These are phyloP conservation scores for Monilinia fructigena DNA, from an alignment of 2,329 filamentous ascomycete genomes.

Conservation along the genomic window DNA sequence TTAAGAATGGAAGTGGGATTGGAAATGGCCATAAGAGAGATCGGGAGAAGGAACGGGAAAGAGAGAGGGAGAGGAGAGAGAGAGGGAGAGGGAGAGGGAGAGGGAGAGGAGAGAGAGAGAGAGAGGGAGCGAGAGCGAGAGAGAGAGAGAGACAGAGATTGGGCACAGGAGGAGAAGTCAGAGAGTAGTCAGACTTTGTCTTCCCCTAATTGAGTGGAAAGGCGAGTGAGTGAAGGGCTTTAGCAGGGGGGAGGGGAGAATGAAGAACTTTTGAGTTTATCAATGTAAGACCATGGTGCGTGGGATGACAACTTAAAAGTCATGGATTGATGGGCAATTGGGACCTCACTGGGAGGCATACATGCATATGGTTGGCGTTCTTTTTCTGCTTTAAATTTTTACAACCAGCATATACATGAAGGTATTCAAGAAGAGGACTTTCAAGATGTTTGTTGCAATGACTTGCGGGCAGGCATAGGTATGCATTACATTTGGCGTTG, in stretches of 20 bases:
- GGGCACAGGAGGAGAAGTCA: conserved; percentile 18
- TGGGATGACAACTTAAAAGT: not conserved
- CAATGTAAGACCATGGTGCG: conserved; percentile 13
- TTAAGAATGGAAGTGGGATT: conserved; percentile 17
- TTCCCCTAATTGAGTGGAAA: conserved; percentile 15
- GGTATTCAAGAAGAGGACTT: not conserved
- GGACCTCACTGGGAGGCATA: conserved; percentile 9
- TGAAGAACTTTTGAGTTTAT: conserved; percentile 6
- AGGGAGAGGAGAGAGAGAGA: not conserved
- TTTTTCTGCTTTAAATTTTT: not conserved
- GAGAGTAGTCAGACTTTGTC: conserved; percentile 24
- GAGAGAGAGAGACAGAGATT: conserved; percentile 8
- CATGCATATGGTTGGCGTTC: conserved; percentile 15
- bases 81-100: no score
- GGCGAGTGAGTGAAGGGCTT: not conserved
- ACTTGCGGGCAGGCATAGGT: not conserved
- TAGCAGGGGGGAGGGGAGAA: not conserved
- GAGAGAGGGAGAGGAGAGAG: not conserved
- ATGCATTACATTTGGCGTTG: not conserved
- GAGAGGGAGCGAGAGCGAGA: not conserved
- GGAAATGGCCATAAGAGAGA: conserved; percentile 7
- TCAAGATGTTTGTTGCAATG: not conserved
- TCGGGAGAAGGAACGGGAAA: conserved; percentile 8
- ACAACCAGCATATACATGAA: not conserved
- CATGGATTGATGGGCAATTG: conserved; percentile 5